These are phyloP conservation scores for Coemansia sp. DNA, from an alignment of 192 early-diverging fungal genomes.

Conservation along the genomic window DNA sequence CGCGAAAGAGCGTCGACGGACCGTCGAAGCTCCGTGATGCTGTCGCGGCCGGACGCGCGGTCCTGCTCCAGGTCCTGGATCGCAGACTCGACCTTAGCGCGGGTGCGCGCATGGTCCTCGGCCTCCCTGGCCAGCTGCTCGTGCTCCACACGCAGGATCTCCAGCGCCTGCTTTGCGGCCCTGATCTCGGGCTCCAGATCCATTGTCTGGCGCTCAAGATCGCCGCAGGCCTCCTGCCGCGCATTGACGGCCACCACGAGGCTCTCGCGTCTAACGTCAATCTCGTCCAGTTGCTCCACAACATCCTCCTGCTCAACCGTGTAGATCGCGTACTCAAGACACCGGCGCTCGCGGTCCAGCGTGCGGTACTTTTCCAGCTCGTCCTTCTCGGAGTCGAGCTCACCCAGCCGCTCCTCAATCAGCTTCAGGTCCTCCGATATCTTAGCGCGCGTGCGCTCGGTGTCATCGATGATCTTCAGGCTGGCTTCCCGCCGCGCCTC, in stretches of 20 bases:
- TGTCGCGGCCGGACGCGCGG: constrained; percentile 47
- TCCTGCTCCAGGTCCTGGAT: constrained; percentile 82
- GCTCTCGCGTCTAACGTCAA: constrained; percentile 54
- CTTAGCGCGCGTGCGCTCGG: constrained; percentile 76
- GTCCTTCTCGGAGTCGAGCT: constrained; percentile 93
- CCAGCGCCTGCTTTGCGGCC: constrained; percentile 63
- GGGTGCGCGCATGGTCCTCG: constrained; percentile 72
- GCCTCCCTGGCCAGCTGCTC: constrained; percentile 71
- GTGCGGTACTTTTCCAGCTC: constrained; percentile 89
- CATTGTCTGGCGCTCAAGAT: constrained; percentile 56
- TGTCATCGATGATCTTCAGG: constrained; percentile 91
- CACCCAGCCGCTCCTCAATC: constrained; percentile 85
- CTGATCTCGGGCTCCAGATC: constrained; percentile 62
- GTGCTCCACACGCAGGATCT: constrained; percentile 68
- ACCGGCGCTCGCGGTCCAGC: constrained; percentile 81
- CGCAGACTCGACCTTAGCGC: constrained; percentile 76
- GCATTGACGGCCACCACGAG: constrained; percentile 61
- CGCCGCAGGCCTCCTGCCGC: constrained; percentile 58
- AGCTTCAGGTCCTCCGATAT: constrained; percentile 86
- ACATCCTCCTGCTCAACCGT: constrained; percentile 84
- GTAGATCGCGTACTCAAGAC: constrained; percentile 93
- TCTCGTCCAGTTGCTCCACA: constrained; percentile 74
- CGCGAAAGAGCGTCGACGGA: constrained; percentile 29
- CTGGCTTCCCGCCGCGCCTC: constrained; percentile 88
- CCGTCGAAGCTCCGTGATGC: constrained; percentile 53